phyloP scores from a whole-genome alignment of 768 basidiomycete species.

The Termitomyces sp. region DNA sequence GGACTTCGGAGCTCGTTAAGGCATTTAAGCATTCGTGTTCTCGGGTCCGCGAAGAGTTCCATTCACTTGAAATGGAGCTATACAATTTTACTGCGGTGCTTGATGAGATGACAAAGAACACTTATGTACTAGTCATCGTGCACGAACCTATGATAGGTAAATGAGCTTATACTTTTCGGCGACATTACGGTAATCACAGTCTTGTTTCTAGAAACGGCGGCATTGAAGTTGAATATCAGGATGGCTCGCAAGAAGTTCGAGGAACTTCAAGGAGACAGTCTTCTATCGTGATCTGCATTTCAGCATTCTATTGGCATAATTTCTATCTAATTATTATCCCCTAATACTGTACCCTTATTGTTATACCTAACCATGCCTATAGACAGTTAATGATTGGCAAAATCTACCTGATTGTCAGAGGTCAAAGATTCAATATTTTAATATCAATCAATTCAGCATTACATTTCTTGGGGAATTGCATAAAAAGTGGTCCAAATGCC shows the following conservation, averaged over 20 bases:
- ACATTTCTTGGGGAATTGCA: background rate
- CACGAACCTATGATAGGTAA: conserved; percentile 85
- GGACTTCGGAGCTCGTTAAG: conserved; percentile 91
- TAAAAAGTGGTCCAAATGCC: background rate
- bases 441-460: no score
- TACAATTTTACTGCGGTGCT: conserved; percentile 84
- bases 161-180: background rate
- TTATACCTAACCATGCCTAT: background rate
- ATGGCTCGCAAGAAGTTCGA: conserved; percentile 86
- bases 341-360: conserved; percentile 3
- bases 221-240: conserved; percentile 81
- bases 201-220: conserved; percentile 72
- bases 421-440: background rate
- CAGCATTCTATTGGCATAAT: background rate
- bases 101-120: conserved; percentile 90
- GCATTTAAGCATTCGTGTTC: conserved; percentile 91
- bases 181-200: background rate
- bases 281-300: conserved; percentile 25
- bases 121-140: conserved; percentile 86
- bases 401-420: background rate
- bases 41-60: conserved; percentile 79
- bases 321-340: conserved; percentile 4
- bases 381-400: background rate
- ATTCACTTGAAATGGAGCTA: conserved; percentile 81
- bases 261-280: conserved; percentile 75